Conservation (phyloP, 352 stramenopile species). For the Phytophthora brassicae region DNA sequence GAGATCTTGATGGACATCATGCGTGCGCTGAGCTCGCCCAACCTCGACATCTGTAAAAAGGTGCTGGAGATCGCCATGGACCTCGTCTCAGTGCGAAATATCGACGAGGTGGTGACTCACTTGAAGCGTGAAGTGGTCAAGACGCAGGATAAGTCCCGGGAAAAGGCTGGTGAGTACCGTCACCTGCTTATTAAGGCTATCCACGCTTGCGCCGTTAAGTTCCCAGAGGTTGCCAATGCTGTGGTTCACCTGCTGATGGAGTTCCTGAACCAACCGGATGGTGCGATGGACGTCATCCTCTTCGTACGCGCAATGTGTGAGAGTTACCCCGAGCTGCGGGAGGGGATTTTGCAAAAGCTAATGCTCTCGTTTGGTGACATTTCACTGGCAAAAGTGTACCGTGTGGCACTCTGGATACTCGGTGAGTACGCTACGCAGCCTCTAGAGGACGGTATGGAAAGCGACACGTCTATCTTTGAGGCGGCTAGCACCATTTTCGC, state of each 20-base stretch:
- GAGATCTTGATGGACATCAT: conserved; percentile 99
- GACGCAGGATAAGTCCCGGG: conserved; percentile 87
- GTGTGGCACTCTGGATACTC: conserved; percentile 97
- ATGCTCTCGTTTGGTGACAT: conserved; percentile 95
- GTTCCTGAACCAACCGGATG: conserved; percentile 95
- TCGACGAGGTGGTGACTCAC: conserved; percentile 95
- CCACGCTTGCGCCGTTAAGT: conserved; percentile 97
- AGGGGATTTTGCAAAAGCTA: conserved; percentile 94
- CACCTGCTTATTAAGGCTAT: conserved; percentile 98
- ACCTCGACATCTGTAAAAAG: conserved; percentile 99
- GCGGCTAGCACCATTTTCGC: conserved; percentile 89
- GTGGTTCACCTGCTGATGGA: conserved; percentile 99
- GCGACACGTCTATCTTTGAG: conserved; percentile 75
- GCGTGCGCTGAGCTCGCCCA: conserved; percentile 95
- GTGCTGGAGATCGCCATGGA: conserved; percentile 98
- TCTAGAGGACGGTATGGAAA: conserved; percentile 42
- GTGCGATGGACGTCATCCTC: conserved; percentile 97
- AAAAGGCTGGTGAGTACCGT: conserved; percentile 97
- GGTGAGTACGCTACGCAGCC: conserved; percentile 89
- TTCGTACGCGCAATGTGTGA: conserved; percentile 99
- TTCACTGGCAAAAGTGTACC: conserved; percentile 94
- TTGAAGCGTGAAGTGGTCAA: conserved; percentile 92
- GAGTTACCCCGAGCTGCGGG: conserved; percentile 93
- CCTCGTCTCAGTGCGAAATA: conserved; percentile 96
- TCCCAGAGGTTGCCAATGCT: conserved; percentile 96